These are phyloP conservation scores for Ophiostoma ulmi DNA, from an alignment of 2,329 filamentous ascomycete genomes.

Conservation along the genomic window DNA sequence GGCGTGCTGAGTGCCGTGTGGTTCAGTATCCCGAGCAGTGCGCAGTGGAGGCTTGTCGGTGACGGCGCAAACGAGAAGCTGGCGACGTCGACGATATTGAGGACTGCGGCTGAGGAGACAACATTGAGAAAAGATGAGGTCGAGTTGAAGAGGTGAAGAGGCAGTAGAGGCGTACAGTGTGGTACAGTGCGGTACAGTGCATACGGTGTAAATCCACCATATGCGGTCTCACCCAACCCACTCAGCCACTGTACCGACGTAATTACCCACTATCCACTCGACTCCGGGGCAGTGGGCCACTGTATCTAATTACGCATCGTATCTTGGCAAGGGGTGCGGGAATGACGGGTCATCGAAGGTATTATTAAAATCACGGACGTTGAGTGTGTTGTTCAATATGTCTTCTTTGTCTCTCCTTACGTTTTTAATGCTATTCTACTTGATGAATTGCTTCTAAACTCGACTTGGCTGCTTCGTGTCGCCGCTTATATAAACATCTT, in stretches of 20 bases:
- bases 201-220: background rate
- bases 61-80: constrained; percentile 29
- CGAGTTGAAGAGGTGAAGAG: background rate
- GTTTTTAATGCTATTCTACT: background rate
- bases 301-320: constrained; percentile 7
- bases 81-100: background rate
- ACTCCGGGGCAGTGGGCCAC: constrained; percentile 6
- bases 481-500: background rate
- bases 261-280: background rate
- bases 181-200: background rate
- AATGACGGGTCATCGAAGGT: background rate
- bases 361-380: background rate
- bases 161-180: background rate
- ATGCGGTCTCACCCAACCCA: background rate
- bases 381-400: too few relatives aligned
- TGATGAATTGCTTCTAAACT: background rate
- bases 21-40: constrained; percentile 35
- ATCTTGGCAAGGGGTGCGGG: background rate
- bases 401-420: background rate
- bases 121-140: background rate
- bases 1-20: constrained; percentile 35
- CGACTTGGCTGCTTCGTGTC: background rate
- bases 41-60: constrained; percentile 37
- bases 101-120: background rate
- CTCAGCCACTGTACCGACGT: background rate